A percentile compares a stretch with the other conserved stretches of the same genome.
Conservation (phyloP, 176 grass and related monocot species). For the Triticum timopheevii region DNA sequence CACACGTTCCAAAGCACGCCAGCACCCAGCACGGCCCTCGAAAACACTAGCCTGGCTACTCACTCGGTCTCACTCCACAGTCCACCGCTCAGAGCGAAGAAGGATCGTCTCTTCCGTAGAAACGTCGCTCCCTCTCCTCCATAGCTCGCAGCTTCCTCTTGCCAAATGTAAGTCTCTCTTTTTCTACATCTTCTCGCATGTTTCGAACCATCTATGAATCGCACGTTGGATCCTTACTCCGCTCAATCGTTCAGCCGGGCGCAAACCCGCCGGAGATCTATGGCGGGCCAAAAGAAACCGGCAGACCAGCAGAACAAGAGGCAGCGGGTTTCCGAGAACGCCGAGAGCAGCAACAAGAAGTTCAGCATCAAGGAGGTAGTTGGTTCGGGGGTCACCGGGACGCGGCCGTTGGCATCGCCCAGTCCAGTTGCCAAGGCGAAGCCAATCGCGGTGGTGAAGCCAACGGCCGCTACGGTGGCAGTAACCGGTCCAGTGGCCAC, state of each 20-base stretch:
- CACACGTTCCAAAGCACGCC: too few relatives aligned
- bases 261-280: background rate
- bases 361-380: too few relatives aligned
- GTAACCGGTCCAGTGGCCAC: background rate
- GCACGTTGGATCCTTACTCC: background rate
- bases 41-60: too few relatives aligned
- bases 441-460: too few relatives aligned
- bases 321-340: background rate
- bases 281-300: background rate
- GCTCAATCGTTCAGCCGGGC: background rate
- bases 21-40: too few relatives aligned
- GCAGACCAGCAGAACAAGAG: background rate
- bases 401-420: background rate
- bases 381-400: too few relatives aligned
- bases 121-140: background rate
- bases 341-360: background rate
- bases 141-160: background rate
- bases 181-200: background rate
- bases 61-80: too few relatives aligned
- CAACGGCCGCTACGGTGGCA: too few relatives aligned
- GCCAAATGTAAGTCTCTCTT: background rate
- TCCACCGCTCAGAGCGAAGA: too few relatives aligned
- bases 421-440: background rate
- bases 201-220: background rate
- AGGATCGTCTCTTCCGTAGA: too few relatives aligned